Base-by-base conservation (phyloP, 1,284 basidiomycete genomes). In the Psilocybe mexicana region DNA sequence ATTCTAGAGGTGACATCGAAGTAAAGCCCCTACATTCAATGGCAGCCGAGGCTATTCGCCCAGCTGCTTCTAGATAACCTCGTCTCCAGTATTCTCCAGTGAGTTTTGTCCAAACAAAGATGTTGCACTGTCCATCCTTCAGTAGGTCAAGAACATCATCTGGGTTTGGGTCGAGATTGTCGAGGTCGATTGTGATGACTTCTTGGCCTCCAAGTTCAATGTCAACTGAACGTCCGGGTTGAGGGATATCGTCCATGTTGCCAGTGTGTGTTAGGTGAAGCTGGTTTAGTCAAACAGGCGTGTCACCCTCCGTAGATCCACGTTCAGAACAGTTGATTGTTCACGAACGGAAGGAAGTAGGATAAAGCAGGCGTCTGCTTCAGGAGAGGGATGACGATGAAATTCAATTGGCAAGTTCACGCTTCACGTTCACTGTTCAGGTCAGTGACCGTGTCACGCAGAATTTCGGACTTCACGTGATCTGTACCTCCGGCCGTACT, bases 171-270 rank as follows among this genome's bases (percentile, higher is more conserved):
- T 92, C 88, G 51, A 93, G 83, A 65, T 85, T 85, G 73, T 90
- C 87, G 42, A 93, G 79, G 73, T 92, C 88, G 57, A 93, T 86
- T 8, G 86, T 86, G 59, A 93, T 89, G 66, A 92, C 84, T 73
- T 90, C 88, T 71, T 92, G 87, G 7, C 87, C 83, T 44, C 86
- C 86, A 2, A 92, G 78, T 67, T 90, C 88, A 65, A 92, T 89
- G 72, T 85, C 84, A 46, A 86, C 76, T 3, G 82, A 75, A 54
- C 76, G 75, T 44, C 76, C 76, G n/a, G 70, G 55, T 35, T 66
- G 60, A 33, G 67, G 43, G 24, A 61, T 58, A 51, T 75, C 72
- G 54, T 76, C 76, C 74, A 76, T 76, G 35, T 24, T 51, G 49
- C 4, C 43, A n/a, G 46, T 43, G 4, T 33, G 30, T 6, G 8